Conservation (phyloP, 2,329 filamentous ascomycete species). For the Xylariomycetidae sp. region DNA sequence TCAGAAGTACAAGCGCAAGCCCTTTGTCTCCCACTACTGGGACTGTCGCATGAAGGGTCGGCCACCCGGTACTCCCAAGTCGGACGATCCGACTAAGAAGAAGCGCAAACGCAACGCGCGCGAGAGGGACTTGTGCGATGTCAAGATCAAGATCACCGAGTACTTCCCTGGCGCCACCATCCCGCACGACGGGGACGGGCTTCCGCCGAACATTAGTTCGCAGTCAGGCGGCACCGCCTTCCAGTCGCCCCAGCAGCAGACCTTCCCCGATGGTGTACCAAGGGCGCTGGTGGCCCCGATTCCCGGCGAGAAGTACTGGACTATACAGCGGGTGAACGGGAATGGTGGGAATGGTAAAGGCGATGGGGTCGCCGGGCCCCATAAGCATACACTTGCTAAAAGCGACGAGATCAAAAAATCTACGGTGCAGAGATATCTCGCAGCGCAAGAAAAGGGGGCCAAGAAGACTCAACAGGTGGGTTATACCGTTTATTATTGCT, state of each 20-base stretch:
- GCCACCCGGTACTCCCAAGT: conserved; percentile 74
- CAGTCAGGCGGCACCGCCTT: conserved; percentile 15
- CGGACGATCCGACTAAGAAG: conserved; percentile 75
- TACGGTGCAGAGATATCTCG: conserved; percentile 62
- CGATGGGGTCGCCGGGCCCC: conserved; percentile 65
- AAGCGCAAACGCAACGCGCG: conserved; percentile 73
- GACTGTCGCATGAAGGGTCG: conserved; percentile 78
- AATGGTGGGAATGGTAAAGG: conserved; percentile 70
- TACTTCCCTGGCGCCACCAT: conserved; percentile 57
- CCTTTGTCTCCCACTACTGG: conserved; percentile 81
- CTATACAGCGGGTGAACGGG: conserved; percentile 72
- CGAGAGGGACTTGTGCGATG: conserved; percentile 75
- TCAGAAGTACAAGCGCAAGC: conserved; percentile 74
- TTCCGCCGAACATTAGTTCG: conserved; percentile 12
- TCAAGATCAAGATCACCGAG: conserved; percentile 83
- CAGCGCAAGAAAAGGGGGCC: conserved; percentile 60
- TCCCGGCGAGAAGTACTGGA: conserved; percentile 58
- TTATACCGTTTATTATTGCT: no score
- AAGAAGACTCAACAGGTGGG: conserved; percentile 57
- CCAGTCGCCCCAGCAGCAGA: conserved; percentile 18
- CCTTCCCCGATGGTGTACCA: conserved; percentile 16
- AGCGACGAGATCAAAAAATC: conserved; percentile 81
- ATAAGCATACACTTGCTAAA: conserved; percentile 67
- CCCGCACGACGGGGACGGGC: conserved; percentile 25
- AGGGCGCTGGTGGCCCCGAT: conserved; percentile 33